Base-by-base conservation (phyloP, 371 early-diverging fungal species). In the Lichtheimia hyalospora region DNA sequence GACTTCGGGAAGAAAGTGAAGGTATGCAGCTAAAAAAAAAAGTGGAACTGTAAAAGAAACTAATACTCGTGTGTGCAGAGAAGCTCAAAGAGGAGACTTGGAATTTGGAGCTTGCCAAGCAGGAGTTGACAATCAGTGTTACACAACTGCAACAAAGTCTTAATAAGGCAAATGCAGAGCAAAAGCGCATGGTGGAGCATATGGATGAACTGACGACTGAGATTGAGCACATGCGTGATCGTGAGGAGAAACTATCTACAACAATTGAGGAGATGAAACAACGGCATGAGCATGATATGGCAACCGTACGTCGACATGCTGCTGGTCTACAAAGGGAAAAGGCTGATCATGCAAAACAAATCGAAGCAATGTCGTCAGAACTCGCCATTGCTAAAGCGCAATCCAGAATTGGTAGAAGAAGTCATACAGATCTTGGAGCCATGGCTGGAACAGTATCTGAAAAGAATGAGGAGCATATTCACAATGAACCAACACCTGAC, bases 241-340 rank as follows among this genome's bases (percentile, higher is more conserved):
- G 81, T 63, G 88, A 91, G 49, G 83, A 82, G 28, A 85, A 83
- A 60, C 69, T 88, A 3, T 74, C 74, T 10, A 62, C 68, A 5
- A 77, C 85, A 5, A 64, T 89, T 5, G 82, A 81, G 34, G 65
- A 73, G 18, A 69, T 80, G 54, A 89, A 88, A 44, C 66, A 73
- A 49, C 78, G 84, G 12, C 85, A 84, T 41, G 90, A 90, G 54
- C 87, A 89, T 55, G 90, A 90, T 24, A 80, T 87, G 74, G 57
- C 75, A 0, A 64, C 69, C 25, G 73, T 88, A 61, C 87, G 90
- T 18, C 84, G 85, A 21, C 84, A 82, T 53, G 58, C 75, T 5
- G 77, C 82, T 20, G 70, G 72, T 12, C 67, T 88, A 14, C 88
- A 89, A 64, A 83, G 88, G 27, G 92, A 91, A 43, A 90, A 89